Percentiles rank a stretch among this genome's conserved stretches.
Conservation (phyloP, 2,329 filamentous ascomycete species). For the Intubia oerlemansii region DNA sequence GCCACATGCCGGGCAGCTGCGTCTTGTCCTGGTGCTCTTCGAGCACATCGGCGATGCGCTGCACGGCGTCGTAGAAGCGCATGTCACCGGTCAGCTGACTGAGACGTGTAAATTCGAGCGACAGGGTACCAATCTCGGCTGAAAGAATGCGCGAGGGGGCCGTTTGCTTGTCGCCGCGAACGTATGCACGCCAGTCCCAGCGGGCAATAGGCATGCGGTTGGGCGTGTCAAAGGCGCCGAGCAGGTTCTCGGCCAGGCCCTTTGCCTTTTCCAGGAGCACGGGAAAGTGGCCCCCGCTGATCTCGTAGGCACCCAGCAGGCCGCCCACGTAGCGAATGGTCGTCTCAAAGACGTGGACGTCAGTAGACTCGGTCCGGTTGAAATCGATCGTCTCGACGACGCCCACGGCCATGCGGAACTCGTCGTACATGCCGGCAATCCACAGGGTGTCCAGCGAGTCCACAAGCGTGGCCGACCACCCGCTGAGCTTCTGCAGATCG, state of each 20-base stretch:
- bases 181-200: slow-evolving; percentile 33
- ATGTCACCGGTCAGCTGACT: slow-evolving; percentile 38
- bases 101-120: slow-evolving; percentile 41
- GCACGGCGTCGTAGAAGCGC: slow-evolving; percentile 39
- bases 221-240: slow-evolving; percentile 45
- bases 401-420: slow-evolving; percentile 41
- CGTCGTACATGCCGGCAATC: slow-evolving; percentile 45
- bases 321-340: slow-evolving; percentile 52
- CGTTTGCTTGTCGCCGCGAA: slow-evolving; percentile 19
- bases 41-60: slow-evolving; percentile 33
- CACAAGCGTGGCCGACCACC: slow-evolving; percentile 47
- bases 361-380: slow-evolving; percentile 22
- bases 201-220: slow-evolving; percentile 42
- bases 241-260: slow-evolving; percentile 41
- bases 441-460: slow-evolving; percentile 49
- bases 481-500: slow-evolving; percentile 28
- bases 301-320: slow-evolving; percentile 46
- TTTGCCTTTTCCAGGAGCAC: slow-evolving; percentile 38
- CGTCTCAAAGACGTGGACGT: slow-evolving; percentile 49
- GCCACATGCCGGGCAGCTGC: slow-evolving; percentile 40
- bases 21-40: slow-evolving; percentile 30
- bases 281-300: slow-evolving; percentile 31
- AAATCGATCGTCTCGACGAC: slow-evolving; percentile 40
- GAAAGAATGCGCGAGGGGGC: slow-evolving; percentile 18
- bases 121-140: slow-evolving; percentile 34